Percentiles rank a stretch among this genome's conserved stretches.
These are phyloP conservation scores for Candida neerlandica DNA, from an alignment of 1,139 yeast genomes.

Conservation along the genomic window DNA sequence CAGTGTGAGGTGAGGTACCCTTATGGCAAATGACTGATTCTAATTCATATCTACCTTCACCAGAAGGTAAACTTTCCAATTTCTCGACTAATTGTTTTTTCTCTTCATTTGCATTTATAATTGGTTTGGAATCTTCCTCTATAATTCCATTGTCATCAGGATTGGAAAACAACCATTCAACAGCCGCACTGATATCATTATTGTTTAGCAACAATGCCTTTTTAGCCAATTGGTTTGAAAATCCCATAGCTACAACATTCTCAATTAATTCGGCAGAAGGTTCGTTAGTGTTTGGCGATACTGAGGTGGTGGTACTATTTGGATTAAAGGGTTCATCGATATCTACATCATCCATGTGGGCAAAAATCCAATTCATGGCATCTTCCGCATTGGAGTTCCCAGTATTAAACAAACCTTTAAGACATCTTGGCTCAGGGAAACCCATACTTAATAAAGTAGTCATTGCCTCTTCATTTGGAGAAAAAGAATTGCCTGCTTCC, in stretches of 20 bases:
- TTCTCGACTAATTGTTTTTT: slow-evolving; percentile 19
- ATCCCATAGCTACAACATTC: slow-evolving; percentile 76
- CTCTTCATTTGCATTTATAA: slow-evolving; percentile 26
- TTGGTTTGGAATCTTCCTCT: slow-evolving; percentile 18
- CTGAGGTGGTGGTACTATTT: slow-evolving; percentile 8
- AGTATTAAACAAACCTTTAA: slow-evolving; percentile 69
- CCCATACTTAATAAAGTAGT: slow-evolving; percentile 76
- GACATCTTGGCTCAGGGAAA: slow-evolving; percentile 69
- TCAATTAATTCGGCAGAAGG: slow-evolving; percentile 47
- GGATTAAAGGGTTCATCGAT: slow-evolving; percentile 64
- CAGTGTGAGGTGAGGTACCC: slow-evolving; percentile 92
- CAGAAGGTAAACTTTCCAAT: slow-evolving; percentile 13
- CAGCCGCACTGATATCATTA: slow-evolving; percentile 71
- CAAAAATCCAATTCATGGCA: slow-evolving; percentile 91
- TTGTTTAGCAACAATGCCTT: slow-evolving; percentile 66
- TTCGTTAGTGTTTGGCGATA: slow-evolving; percentile 20
- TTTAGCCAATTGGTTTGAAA: slow-evolving; percentile 58
- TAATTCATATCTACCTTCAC: slow-evolving; percentile 47
- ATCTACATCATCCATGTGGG: slow-evolving; percentile 82
- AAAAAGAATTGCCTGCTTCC: slow-evolving; percentile 35
- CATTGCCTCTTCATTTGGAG: slow-evolving; percentile 59
- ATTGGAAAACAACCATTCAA: slow-evolving; percentile 85
- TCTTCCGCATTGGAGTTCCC: slow-evolving; percentile 70
- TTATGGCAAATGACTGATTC: slow-evolving; percentile 88
- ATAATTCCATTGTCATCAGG: slow-evolving; percentile 60